These are phyloP conservation scores for Ceratocystis cacaofunesta DNA, from an alignment of 2,329 filamentous ascomycete genomes.

Conservation along the genomic window DNA sequence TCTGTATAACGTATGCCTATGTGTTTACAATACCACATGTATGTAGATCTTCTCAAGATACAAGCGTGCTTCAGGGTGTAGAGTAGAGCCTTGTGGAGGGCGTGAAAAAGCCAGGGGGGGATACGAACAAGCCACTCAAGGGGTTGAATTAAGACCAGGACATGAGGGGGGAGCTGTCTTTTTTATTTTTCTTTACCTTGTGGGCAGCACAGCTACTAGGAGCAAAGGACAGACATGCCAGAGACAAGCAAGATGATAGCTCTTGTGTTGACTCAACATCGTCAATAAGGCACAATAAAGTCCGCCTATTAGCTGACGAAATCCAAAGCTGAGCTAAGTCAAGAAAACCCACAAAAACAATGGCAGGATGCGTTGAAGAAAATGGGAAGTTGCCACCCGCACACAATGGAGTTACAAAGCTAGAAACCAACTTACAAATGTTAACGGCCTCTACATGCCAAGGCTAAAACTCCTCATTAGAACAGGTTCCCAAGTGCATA, in stretches of 20 bases:
- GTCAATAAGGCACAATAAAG: no score
- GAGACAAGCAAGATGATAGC: background rate
- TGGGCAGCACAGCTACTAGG: background rate
- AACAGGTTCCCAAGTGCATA: no score
- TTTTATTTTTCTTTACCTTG: background rate
- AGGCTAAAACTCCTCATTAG: no score
- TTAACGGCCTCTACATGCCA: background rate
- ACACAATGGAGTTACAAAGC: background rate
- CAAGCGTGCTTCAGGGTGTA: background rate
- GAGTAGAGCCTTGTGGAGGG: background rate
- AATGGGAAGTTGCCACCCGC: background rate
- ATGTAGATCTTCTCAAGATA: background rate
- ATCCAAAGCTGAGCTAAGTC: background rate
- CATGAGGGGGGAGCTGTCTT: background rate
- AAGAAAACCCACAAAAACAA: background rate
- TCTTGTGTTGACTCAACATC: background rate
- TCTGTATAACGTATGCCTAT: background rate
- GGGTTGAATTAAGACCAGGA: background rate
- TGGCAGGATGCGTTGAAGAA: constrained; percentile 3
- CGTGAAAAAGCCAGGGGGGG: background rate
- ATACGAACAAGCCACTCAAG: constrained; percentile 1
- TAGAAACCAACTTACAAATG: background rate
- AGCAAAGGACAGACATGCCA: background rate
- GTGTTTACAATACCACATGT: background rate
- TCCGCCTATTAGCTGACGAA: background rate